phyloP scores from a whole-genome alignment of 163 green algal genomes.

The Trebouxia gelatinosa region DNA sequence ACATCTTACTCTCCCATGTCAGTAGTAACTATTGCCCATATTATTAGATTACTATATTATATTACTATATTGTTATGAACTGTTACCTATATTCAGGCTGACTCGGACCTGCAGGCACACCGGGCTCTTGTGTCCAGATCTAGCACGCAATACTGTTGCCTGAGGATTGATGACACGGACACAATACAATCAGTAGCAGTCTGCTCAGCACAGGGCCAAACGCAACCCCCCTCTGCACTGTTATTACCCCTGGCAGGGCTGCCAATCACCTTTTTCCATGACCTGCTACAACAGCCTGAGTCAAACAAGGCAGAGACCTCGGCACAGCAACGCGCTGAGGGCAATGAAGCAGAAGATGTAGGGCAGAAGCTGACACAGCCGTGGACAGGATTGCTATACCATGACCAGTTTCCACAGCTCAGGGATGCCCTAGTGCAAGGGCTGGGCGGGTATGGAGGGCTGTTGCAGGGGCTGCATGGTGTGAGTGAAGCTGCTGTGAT shows the following conservation, averaged over 20 bases:
- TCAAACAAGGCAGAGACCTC: too few relatives aligned
- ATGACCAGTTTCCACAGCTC: conserved; percentile 52
- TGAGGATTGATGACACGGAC: too few relatives aligned
- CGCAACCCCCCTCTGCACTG: conserved; percentile 25
- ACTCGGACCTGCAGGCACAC: too few relatives aligned
- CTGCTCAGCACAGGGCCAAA: not conserved
- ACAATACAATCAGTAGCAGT: not conserved
- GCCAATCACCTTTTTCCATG: conserved; percentile 50
- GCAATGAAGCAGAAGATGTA: conserved; percentile 39
- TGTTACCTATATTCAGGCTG: too few relatives aligned
- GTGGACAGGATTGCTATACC: conserved; percentile 50
- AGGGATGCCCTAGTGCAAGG: conserved; percentile 13
- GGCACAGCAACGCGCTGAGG: conserved; percentile 28
- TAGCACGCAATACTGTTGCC: too few relatives aligned
- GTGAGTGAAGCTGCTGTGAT: not conserved
- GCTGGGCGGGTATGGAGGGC: not conserved
- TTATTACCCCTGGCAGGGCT: conserved; percentile 48
- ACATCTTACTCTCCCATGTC: too few relatives aligned
- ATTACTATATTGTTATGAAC: too few relatives aligned
- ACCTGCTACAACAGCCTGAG: too few relatives aligned
- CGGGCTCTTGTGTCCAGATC: too few relatives aligned
- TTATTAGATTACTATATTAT: too few relatives aligned
- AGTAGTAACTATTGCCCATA: too few relatives aligned
- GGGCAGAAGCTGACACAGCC: conserved; percentile 43
- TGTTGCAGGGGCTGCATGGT: not conserved